Conservation (phyloP, 352 stramenopile species). For the Globisporangium canariense region DNA sequence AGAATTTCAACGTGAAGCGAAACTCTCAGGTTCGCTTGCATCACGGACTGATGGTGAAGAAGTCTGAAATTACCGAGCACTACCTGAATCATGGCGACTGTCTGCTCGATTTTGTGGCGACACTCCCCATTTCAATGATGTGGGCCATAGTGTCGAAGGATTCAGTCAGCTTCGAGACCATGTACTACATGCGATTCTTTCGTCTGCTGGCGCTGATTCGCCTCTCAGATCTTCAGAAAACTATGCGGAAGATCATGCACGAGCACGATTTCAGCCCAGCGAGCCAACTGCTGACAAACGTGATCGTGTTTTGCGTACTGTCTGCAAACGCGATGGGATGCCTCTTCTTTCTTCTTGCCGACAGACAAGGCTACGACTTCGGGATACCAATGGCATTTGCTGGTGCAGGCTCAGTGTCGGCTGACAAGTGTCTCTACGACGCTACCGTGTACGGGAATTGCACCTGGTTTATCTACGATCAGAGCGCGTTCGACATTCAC, state of each 20-base stretch:
- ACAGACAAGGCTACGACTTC: slow-evolving; percentile 9
- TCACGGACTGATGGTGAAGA: slow-evolving; percentile 1
- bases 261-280: slow-evolving; percentile 23
- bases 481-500: slow-evolving; percentile 54
- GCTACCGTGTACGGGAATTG: slow-evolving; percentile 55
- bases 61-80: slow-evolving; percentile 4
- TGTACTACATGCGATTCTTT: slow-evolving; percentile 22
- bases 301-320: slow-evolving; percentile 13
- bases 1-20: background rate
- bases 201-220: slow-evolving; percentile 19
- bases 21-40: background rate
- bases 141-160: slow-evolving; percentile 23
- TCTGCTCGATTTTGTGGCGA: slow-evolving; percentile 14
- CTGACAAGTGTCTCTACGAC: slow-evolving; percentile 40
- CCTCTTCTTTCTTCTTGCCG: slow-evolving; percentile 24
- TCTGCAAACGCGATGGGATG: slow-evolving; percentile 19
- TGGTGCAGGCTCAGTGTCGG: slow-evolving; percentile 27
- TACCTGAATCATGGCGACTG: slow-evolving; percentile 19
- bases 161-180: slow-evolving; percentile 10
- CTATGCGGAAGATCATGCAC: slow-evolving; percentile 30
- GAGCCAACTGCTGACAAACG: slow-evolving; percentile 21
- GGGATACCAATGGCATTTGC: slow-evolving; percentile 6
- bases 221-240: slow-evolving; percentile 16
- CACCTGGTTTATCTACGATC: slow-evolving; percentile 71
- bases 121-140: slow-evolving; percentile 21